Evolutionary conservation across 106 monocot genomes (phyloP).

Genomic region (Amphibolis antarctica): DNA sequence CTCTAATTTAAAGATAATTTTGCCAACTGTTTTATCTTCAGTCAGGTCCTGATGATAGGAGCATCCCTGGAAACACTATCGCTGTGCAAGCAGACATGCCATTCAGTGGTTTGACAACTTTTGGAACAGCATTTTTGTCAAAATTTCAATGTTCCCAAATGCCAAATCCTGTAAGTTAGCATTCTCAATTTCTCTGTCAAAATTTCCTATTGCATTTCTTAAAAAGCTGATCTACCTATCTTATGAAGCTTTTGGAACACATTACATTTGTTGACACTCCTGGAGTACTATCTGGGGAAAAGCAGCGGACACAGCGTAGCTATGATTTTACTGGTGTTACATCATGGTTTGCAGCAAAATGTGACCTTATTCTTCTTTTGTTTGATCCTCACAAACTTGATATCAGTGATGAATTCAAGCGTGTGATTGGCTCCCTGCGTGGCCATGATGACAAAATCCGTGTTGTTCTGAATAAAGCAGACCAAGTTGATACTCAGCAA

Average conservation of each 20-base stretch:
- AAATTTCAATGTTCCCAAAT: constrained; percentile 96
- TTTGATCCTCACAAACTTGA: constrained; percentile 99
- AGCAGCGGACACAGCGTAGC: constrained; percentile 86
- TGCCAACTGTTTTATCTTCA: constrained; percentile 8
- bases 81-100: constrained; percentile 99
- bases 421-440: constrained; percentile 77
- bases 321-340: constrained; percentile 98
- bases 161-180: constrained; percentile 73
- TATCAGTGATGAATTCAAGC: constrained; percentile 95
- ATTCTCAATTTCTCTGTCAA: neutral
- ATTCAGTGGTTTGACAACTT: constrained; percentile 66
- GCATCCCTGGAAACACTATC: constrained; percentile 88
- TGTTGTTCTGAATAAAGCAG: constrained; percentile 88
- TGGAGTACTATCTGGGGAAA: constrained; percentile 94
- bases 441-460: constrained; percentile 99
- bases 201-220: neutral
- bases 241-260: constrained; percentile 75
- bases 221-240: neutral
- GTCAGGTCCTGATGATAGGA: constrained; percentile 92
- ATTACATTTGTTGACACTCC: constrained; percentile 97
- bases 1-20: too few species aligned
- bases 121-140: constrained; percentile 82
- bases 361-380: constrained; percentile 87
- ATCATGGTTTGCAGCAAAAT: constrained; percentile 98
- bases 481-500: constrained; percentile 93